A percentile compares a stretch with the other conserved stretches of the same genome.
These are phyloP conservation scores for Tausonia pullulans DNA, from an alignment of 1,284 basidiomycete species.

Conservation along the genomic window DNA sequence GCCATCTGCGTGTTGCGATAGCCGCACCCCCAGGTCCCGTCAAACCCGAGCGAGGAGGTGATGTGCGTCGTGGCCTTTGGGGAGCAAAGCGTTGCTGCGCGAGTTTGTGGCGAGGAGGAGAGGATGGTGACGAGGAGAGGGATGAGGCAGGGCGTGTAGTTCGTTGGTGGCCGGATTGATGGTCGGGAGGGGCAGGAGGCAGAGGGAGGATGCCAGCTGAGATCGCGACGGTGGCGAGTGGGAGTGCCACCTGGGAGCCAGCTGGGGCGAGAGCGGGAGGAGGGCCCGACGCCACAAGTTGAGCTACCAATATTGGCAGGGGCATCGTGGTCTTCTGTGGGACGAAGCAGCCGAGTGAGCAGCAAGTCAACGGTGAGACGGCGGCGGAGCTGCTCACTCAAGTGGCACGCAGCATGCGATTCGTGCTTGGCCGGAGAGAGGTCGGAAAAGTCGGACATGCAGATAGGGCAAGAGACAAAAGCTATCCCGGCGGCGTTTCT, in stretches of 20 bases:
- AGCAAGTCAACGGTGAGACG: not conserved
- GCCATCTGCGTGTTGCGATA: constrained; percentile 9
- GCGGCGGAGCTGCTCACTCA: not conserved
- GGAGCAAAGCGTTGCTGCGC: constrained; percentile 1
- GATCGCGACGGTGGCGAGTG: not conserved
- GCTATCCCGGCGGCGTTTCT: too few species aligned
- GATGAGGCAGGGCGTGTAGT: not conserved
- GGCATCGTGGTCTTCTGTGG: not conserved
- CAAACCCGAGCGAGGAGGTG: not conserved
- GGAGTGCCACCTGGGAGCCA: not conserved
- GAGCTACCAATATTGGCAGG: not conserved
- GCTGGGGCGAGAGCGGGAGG: not conserved
- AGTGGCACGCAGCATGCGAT: not conserved
- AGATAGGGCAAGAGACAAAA: not conserved
- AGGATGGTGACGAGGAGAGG: constrained; percentile 1
- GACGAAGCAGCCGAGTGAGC: not conserved
- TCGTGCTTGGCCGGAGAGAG: not conserved
- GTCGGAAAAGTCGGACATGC: not conserved
- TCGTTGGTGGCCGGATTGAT: not conserved
- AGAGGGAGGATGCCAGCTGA: not conserved
- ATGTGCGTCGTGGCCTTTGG: not conserved
- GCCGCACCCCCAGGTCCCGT: constrained; percentile 2
- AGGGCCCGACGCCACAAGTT: not conserved
- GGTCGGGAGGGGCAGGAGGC: not conserved
- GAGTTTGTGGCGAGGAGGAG: not conserved